These are phyloP conservation scores for Calonectria crousiana DNA, from an alignment of 2,329 filamentous ascomycete species.

Conservation along the genomic window DNA sequence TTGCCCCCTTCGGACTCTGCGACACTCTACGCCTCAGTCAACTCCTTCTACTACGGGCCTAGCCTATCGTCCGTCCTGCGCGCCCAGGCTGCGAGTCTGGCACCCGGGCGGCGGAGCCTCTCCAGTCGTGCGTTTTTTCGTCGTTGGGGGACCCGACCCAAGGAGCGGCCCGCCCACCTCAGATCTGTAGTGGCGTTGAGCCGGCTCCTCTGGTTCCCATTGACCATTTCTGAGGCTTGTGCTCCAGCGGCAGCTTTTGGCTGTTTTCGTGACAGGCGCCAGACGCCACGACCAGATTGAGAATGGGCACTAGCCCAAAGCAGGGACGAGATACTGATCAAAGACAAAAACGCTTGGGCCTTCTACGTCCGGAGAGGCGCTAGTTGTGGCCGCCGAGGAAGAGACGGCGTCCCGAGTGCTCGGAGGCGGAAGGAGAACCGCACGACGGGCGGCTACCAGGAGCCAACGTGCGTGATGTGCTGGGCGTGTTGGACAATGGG, in stretches of 20 bases:
- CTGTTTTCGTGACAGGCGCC: background rate
- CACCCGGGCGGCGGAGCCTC: constrained; percentile 15
- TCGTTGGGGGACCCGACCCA: background rate
- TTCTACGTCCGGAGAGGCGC: background rate
- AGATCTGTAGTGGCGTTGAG: constrained; percentile 18
- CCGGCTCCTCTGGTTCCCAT: constrained; percentile 1
- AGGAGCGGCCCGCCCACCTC: constrained; percentile 25
- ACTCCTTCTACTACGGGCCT: constrained; percentile 4
- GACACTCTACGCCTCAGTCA: background rate
- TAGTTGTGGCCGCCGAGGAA: background rate
- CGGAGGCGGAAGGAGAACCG: background rate
- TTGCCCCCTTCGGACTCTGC: background rate
- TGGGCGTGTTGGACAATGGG: background rate
- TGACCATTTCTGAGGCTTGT: background rate
- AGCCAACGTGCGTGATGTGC: background rate
- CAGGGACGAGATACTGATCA: background rate
- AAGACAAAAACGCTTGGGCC: constrained; percentile 2
- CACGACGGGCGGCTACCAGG: background rate
- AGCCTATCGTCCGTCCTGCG: background rate
- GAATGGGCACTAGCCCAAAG: background rate
- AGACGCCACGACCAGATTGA: constrained; percentile 8
- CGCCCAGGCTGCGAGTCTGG: constrained; percentile 4
- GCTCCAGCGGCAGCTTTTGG: background rate
- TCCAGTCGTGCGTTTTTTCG: background rate
- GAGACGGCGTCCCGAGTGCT: constrained; percentile 3